phyloP scores from a whole-genome alignment of 495 filamentous ascomycete genomes.

The Coniosporium apollinis region DNA sequence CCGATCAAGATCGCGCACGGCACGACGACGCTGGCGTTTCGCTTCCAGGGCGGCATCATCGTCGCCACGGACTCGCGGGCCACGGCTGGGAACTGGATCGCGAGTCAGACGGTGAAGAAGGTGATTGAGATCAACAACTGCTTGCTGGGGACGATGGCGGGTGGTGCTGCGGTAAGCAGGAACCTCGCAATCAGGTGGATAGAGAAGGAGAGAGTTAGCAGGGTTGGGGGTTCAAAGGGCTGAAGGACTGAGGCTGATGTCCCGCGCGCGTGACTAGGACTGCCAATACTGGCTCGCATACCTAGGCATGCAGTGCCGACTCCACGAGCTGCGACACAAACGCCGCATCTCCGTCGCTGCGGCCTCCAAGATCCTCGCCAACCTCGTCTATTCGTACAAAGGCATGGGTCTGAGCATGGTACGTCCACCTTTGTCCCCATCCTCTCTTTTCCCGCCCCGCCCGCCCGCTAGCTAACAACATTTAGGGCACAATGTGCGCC shows the following conservation, averaged over 20 bases:
- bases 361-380: conserved; percentile 94
- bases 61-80: conserved; percentile 95
- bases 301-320: conserved; percentile 94
- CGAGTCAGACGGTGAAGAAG: conserved; percentile 98
- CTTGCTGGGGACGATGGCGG: conserved; percentile 94
- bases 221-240: no score
- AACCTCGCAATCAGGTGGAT: not conserved
- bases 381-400: conserved; percentile 96
- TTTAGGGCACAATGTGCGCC: conserved; percentile 90
- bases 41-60: conserved; percentile 95
- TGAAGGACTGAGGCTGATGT: no score
- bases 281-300: conserved; percentile 99
- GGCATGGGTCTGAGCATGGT: conserved; percentile 89
- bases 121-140: conserved; percentile 87
- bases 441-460: no score
- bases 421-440: not conserved
- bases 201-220: no score
- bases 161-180: conserved; percentile 69
- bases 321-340: conserved; percentile 98
- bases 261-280: no score
- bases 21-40: conserved; percentile 94
- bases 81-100: conserved; percentile 96
- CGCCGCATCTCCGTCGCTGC: conserved; percentile 94
- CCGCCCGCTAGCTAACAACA: no score
- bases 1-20: conserved; percentile 99